Evolutionary conservation across 257 asterid species (phyloP).

Genomic region (Nicotiana benthamiana): DNA sequence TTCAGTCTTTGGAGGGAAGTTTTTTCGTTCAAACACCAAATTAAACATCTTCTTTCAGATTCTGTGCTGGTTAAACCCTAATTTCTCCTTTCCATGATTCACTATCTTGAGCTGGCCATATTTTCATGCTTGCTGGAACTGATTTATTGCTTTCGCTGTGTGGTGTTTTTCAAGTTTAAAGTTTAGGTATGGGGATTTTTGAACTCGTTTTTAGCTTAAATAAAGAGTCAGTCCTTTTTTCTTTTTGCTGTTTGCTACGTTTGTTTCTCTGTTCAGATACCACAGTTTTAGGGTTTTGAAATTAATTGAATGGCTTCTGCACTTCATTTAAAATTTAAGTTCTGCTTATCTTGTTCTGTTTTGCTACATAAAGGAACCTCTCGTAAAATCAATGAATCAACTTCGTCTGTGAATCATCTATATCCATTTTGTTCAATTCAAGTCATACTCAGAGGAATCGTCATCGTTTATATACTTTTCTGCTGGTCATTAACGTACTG

Average conservation of each 20-base stretch:
- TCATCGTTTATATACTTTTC: background rate
- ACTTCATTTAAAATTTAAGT: slow-evolving; percentile 8
- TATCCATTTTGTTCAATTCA: background rate
- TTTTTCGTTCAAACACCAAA: background rate
- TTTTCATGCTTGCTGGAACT: slow-evolving; percentile 5
- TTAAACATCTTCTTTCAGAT: slow-evolving; percentile 13
- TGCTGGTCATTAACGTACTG: background rate
- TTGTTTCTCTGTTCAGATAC: background rate
- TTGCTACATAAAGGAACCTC: background rate
- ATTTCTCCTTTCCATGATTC: slow-evolving; percentile 8
- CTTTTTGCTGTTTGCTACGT: background rate
- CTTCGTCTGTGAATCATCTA: background rate
- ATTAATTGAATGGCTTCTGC: slow-evolving; percentile 12
- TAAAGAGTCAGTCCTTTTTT: background rate
- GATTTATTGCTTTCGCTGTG: background rate
- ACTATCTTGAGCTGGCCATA: background rate
- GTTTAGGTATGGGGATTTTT: slow-evolving; percentile 23
- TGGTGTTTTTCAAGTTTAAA: slow-evolving; percentile 16
- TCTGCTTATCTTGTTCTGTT: background rate
- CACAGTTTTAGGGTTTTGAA: slow-evolving; percentile 35
- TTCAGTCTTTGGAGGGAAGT: slow-evolving; percentile 69
- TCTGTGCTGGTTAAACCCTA: slow-evolving; percentile 18
- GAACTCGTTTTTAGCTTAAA: slow-evolving; percentile 12
- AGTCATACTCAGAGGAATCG: background rate
- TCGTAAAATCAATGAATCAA: background rate